Percentiles rank a stretch among this genome's conserved stretches.
These are phyloP conservation scores for Macrophomina tecta DNA, from an alignment of 2,329 filamentous ascomycete genomes.

Conservation along the genomic window DNA sequence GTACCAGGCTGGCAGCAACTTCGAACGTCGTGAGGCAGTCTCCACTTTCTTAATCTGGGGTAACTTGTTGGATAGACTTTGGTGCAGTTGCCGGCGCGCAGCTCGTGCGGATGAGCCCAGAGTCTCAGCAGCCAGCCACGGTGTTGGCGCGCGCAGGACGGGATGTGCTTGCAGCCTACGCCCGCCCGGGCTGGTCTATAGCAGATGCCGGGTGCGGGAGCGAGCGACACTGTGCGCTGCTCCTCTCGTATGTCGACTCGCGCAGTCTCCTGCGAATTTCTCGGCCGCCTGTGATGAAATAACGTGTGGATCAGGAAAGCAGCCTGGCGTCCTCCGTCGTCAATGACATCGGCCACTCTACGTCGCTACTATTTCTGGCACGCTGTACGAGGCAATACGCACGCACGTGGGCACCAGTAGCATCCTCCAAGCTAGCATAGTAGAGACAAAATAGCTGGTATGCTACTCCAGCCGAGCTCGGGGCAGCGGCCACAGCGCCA, in stretches of 20 bases:
- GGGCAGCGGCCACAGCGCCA: neutral
- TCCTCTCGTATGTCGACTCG: neutral
- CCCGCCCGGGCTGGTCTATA: too few relatives aligned
- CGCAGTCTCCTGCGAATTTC: neutral
- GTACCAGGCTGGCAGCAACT: constrained; percentile 22
- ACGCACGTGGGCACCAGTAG: neutral
- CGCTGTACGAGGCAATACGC: neutral
- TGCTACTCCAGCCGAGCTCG: too few relatives aligned
- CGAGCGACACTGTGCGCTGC: neutral
- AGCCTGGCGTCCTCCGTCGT: neutral
- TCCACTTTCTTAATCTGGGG: constrained; percentile 29
- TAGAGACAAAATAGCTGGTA: too few relatives aligned
- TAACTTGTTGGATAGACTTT: constrained; percentile 20
- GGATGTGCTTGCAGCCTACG: neutral
- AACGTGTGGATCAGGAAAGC: neutral
- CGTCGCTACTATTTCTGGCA: neutral
- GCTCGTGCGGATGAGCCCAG: constrained; percentile 2
- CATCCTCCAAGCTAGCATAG: too few relatives aligned
- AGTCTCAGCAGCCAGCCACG: neutral
- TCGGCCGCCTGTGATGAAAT: neutral
- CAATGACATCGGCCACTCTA: neutral
- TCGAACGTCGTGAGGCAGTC: constrained; percentile 25
- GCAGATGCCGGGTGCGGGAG: too few relatives aligned
- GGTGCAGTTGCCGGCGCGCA: constrained; percentile 21
- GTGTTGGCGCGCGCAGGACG: neutral